Evolutionary conservation across 805 yeast species (phyloP).

Genomic region (Kuraishia ogatae): DNA sequence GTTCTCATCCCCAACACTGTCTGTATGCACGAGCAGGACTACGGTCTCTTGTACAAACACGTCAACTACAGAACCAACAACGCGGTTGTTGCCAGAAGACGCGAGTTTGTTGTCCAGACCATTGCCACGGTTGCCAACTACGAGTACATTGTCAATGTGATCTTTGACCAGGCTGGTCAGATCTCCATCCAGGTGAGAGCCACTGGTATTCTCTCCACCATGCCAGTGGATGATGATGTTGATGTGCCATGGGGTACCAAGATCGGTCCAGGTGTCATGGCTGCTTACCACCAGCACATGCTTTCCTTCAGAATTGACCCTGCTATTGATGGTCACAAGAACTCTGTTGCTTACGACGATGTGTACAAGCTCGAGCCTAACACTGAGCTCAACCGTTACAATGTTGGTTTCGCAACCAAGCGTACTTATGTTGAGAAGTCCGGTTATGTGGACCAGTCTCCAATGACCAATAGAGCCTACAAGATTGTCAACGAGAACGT

Average conservation of each 20-base stretch:
- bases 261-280: constrained; percentile 75
- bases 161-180: constrained; percentile 72
- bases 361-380: constrained; percentile 50
- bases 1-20: constrained; percentile 57
- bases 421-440: constrained; percentile 62
- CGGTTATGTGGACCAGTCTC: constrained; percentile 64
- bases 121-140: constrained; percentile 82
- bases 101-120: constrained; percentile 73
- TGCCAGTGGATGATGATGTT: constrained; percentile 66
- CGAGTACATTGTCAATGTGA: constrained; percentile 66
- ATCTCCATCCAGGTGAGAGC: constrained; percentile 76
- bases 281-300: constrained; percentile 80
- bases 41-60: constrained; percentile 72
- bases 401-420: constrained; percentile 60
- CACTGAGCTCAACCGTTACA: constrained; percentile 49
- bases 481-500: constrained; percentile 68
- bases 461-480: constrained; percentile 65
- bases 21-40: constrained; percentile 76
- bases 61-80: constrained; percentile 66
- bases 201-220: constrained; percentile 79
- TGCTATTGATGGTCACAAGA: constrained; percentile 73
- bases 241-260: constrained; percentile 67
- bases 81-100: constrained; percentile 68
- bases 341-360: constrained; percentile 67
- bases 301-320: constrained; percentile 75